Percentiles rank a stretch among this genome's conserved stretches.
These are phyloP conservation scores for Pseudogymnoascus sp. DNA, from an alignment of 2,329 filamentous ascomycete species.

Conservation along the genomic window DNA sequence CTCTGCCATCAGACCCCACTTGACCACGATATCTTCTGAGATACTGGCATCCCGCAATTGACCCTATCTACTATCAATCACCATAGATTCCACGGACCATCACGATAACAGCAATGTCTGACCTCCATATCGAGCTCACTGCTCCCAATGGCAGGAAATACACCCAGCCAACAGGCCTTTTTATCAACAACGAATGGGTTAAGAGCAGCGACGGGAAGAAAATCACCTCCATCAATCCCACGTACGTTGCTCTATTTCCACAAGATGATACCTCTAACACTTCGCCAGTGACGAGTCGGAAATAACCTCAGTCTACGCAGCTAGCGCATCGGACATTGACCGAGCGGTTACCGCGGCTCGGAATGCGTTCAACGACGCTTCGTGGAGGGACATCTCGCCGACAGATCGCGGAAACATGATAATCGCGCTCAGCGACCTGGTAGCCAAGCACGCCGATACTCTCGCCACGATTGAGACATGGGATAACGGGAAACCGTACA, in stretches of 20 bases:
- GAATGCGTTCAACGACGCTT: constrained; percentile 62
- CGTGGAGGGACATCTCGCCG: constrained; percentile 63
- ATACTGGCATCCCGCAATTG: not conserved
- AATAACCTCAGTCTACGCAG: constrained; percentile 72
- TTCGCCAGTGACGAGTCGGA: constrained; percentile 52
- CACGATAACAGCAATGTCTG: constrained; percentile 30
- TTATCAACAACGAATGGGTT: constrained; percentile 78
- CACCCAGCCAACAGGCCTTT: constrained; percentile 65
- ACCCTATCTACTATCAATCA: not conserved
- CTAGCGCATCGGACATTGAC: constrained; percentile 77
- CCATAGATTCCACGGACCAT: not conserved
- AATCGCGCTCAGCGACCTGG: constrained; percentile 69
- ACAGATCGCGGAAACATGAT: constrained; percentile 63
- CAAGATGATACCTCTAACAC: not conserved
- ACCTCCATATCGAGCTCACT: constrained; percentile 51
- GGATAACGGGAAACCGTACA: constrained; percentile 80
- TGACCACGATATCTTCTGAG: not conserved
- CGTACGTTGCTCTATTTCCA: constrained; percentile 35
- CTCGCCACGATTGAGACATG: constrained; percentile 78
- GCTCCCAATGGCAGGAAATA: constrained; percentile 71
- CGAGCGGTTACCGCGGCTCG: constrained; percentile 78
- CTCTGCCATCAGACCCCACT: not conserved
- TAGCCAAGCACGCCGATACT: constrained; percentile 69
- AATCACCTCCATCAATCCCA: constrained; percentile 63
- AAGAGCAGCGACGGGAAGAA: constrained; percentile 57